Conservation (phyloP, 768 basidiomycete species). For the Leucosporidium yakuticum region DNA sequence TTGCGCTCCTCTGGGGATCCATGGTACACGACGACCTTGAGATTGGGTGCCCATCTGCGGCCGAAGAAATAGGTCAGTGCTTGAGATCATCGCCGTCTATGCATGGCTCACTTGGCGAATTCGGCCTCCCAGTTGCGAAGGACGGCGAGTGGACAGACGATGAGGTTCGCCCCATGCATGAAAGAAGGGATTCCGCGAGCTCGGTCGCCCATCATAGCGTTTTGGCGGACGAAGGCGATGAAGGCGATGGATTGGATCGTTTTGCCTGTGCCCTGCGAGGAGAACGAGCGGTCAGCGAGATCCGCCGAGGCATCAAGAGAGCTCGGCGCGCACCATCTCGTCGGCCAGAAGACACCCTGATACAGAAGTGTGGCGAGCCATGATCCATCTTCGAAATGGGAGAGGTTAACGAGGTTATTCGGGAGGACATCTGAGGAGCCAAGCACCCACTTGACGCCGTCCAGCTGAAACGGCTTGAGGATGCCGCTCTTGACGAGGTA, state of each 20-base stretch:
- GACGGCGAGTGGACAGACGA: slow-evolving; percentile 90
- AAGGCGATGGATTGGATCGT: slow-evolving; percentile 94
- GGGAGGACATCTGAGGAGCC: too few species aligned
- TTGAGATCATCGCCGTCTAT: too few species aligned
- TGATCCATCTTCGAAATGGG: neutral
- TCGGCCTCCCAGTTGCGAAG: slow-evolving; percentile 44
- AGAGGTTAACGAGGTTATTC: neutral
- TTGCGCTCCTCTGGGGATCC: slow-evolving; percentile 75
- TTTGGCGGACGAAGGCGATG: slow-evolving; percentile 76
- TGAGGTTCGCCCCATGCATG: slow-evolving; percentile 68
- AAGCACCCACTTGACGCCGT: neutral
- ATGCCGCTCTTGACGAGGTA: slow-evolving; percentile 72
- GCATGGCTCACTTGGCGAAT: neutral
- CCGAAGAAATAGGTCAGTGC: too few species aligned
- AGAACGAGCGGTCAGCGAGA: neutral
- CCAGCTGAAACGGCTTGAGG: slow-evolving; percentile 57
- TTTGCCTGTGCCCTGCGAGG: slow-evolving; percentile 46
- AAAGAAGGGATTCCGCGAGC: too few species aligned
- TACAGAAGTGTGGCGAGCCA: neutral
- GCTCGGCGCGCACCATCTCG: slow-evolving; percentile 35
- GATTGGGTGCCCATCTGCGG: slow-evolving; percentile 9
- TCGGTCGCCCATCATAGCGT: slow-evolving; percentile 49
- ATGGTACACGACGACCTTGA: slow-evolving; percentile 85
- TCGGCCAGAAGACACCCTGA: slow-evolving; percentile 34
- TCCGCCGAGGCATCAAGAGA: neutral